phyloP scores from a whole-genome alignment of 2,329 filamentous ascomycete genomes.

The Colletotrichum theobromicola region DNA sequence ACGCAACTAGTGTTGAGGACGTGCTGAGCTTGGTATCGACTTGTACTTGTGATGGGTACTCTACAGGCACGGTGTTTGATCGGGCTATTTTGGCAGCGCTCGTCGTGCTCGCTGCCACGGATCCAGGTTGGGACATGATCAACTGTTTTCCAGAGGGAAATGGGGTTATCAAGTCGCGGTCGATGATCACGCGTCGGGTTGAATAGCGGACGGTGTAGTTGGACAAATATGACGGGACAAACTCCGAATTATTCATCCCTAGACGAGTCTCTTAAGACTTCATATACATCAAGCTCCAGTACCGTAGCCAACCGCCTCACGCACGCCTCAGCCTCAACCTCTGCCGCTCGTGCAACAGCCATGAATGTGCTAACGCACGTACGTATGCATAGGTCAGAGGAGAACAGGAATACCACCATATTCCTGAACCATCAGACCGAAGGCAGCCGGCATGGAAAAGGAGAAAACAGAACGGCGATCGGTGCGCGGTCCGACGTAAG shows the following conservation, averaged over 20 bases:
- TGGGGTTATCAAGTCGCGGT: background rate
- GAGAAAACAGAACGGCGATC: background rate
- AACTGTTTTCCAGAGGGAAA: background rate
- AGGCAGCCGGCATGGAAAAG: background rate
- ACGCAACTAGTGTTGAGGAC: background rate
- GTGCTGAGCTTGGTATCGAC: background rate
- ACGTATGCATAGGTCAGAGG: no score
- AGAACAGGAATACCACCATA: background rate
- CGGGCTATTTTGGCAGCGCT: background rate
- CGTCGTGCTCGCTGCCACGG: fast-evolving
- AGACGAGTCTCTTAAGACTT: background rate
- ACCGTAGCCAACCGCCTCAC: background rate
- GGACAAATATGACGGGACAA: background rate
- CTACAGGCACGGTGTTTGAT: background rate
- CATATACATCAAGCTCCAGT: background rate
- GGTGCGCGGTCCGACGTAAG: background rate
- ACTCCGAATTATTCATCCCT: background rate
- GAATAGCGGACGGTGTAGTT: background rate
- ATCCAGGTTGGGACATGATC: background rate
- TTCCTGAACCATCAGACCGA: background rate
- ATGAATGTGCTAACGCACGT: background rate
- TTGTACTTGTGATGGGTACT: background rate
- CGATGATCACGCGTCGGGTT: background rate
- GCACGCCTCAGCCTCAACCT: no score
- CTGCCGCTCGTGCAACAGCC: background rate